A percentile compares a stretch with the other conserved stretches of the same genome.
Evolutionary conservation across 2,329 filamentous ascomycete species (phyloP).

Genomic region (Bisporella sp.): DNA sequence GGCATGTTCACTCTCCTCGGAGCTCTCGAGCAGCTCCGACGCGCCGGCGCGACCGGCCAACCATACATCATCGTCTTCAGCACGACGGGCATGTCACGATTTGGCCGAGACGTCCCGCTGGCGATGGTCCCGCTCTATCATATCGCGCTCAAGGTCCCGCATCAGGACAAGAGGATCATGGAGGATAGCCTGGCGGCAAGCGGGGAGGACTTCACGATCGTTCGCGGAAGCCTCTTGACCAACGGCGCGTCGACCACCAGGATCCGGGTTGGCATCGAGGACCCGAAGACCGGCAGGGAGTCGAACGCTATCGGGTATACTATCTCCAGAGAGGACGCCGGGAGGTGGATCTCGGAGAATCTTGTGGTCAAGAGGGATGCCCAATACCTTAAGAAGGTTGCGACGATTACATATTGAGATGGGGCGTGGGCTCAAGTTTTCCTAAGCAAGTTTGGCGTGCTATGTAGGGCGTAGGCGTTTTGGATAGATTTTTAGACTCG

Average conservation of each 20-base stretch:
- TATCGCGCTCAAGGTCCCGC: conserved; percentile 32
- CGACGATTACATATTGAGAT: too few species aligned
- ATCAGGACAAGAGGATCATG: conserved; percentile 40
- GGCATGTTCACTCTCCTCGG: not conserved
- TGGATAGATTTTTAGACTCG: too few species aligned
- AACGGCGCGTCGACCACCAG: conserved; percentile 16
- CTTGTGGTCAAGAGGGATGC: too few species aligned
- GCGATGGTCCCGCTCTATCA: conserved; percentile 36
- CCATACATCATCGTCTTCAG: conserved; percentile 29
- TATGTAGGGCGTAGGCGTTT: too few species aligned
- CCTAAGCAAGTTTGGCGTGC: too few species aligned
- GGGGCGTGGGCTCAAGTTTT: too few species aligned
- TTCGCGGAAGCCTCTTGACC: conserved; percentile 20
- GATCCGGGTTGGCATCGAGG: conserved; percentile 20
- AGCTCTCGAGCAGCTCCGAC: not conserved
- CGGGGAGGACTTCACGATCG: conserved; percentile 10
- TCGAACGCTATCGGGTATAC: conserved; percentile 23
- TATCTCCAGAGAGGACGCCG: conserved; percentile 26
- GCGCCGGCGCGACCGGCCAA: not conserved
- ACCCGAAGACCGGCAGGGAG: conserved; percentile 7
- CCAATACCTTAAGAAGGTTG: too few species aligned
- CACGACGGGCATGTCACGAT: conserved; percentile 34
- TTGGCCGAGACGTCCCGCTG: conserved; percentile 35
- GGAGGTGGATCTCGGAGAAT: conserved; percentile 22
- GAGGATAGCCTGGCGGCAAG: conserved; percentile 27